Conservation (phyloP, 352 stramenopile genomes). For the Thraustotheca clavata region DNA sequence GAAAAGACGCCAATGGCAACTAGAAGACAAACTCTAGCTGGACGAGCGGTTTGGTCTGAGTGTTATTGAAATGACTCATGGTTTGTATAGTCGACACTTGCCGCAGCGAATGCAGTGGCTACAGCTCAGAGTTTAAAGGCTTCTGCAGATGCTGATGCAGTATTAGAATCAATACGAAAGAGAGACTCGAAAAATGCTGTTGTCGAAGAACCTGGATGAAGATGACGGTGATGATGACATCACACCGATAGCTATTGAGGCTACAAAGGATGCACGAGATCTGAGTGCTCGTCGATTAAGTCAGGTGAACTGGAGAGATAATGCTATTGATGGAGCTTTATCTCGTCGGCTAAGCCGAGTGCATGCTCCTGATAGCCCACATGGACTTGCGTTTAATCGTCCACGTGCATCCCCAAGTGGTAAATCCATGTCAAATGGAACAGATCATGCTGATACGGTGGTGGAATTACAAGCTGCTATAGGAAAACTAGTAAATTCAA, state of each 20-base stretch:
- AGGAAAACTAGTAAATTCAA: not conserved
- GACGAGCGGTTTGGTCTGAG: not conserved
- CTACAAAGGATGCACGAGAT: not conserved
- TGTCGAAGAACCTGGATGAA: not conserved
- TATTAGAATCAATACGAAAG: not conserved
- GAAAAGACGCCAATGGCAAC: not conserved
- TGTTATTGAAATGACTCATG: not conserved
- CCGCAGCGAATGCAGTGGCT: not conserved
- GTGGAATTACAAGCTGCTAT: not conserved
- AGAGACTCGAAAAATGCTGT: not conserved
- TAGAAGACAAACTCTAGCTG: not conserved
- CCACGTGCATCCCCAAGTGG: not conserved
- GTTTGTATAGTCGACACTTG: not conserved
- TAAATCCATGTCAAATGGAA: not conserved
- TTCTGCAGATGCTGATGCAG: not conserved
- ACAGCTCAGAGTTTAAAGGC: not conserved
- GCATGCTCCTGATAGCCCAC: not conserved
- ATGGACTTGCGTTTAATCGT: not conserved
- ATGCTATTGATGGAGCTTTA: not conserved
- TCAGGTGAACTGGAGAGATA: not conserved
- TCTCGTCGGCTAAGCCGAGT: not conserved
- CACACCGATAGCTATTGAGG: no score
- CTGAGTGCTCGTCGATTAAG: not conserved
- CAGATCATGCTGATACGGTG: not conserved
- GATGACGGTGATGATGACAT: not conserved